Evolutionary conservation across 306 rosid genomes (phyloP).

Genomic region (Quercus glauca): DNA sequence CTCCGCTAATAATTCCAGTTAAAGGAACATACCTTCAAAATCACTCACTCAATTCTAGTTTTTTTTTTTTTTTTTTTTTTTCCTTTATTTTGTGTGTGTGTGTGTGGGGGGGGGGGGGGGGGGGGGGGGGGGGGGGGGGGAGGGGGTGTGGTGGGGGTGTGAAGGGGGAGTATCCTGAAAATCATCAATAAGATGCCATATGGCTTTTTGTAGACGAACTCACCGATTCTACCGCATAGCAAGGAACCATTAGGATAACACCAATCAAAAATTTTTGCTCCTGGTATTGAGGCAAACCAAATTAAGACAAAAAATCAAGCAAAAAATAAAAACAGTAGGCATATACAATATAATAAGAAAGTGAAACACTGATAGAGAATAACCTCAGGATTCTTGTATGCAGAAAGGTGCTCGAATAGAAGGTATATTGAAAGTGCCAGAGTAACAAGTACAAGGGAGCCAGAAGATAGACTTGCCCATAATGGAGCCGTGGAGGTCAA

Average conservation of each 20-base stretch:
- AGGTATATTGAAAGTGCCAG: constrained; percentile 79
- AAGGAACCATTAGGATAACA: constrained; percentile 94
- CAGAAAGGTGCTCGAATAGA: constrained; percentile 85
- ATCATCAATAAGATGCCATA: neutral
- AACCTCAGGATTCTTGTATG: constrained; percentile 97
- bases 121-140: no score
- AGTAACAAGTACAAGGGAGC: constrained; percentile 59
- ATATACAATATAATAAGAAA: neutral
- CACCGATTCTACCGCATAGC: constrained; percentile 94
- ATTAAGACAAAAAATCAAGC: neutral
- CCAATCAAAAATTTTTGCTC: constrained; percentile 95
- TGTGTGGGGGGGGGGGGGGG: no score
- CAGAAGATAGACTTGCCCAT: constrained; percentile 75
- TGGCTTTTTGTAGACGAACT: constrained; percentile 27
- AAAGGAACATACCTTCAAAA: neutral
- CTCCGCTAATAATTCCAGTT: no score
- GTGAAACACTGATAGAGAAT: neutral
- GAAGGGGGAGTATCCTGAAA: neutral
- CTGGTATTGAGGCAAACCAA: constrained; percentile 27
- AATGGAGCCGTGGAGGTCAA: constrained; percentile 60
- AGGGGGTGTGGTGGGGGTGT: no score
- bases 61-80: no score
- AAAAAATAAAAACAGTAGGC: neutral
- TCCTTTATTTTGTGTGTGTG: no score
- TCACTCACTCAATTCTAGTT: neutral